Evolutionary conservation across 768 basidiomycete genomes (phyloP).

Genomic region (Trametes elegans): DNA sequence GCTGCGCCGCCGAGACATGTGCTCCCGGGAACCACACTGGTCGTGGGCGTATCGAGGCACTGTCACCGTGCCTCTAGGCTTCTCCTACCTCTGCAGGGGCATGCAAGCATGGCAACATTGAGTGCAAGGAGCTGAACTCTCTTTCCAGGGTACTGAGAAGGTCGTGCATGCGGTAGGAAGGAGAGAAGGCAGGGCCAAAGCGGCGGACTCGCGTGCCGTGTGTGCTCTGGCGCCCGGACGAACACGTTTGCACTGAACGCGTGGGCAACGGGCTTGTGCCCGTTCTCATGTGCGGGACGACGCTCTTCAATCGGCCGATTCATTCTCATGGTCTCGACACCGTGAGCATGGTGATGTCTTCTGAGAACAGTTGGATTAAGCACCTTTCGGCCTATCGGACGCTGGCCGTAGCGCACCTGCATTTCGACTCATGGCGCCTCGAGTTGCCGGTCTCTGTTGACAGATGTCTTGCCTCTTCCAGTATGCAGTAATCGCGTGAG

Average conservation of each 20-base stretch:
- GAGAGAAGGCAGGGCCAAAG: background rate
- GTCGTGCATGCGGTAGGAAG: conserved; percentile 5
- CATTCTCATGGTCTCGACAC: background rate
- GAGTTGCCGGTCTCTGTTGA: conserved; percentile 34
- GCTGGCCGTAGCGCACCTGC: background rate
- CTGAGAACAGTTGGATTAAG: background rate
- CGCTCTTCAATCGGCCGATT: background rate
- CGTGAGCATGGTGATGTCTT: background rate
- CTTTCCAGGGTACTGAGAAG: background rate
- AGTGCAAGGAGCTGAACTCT: background rate
- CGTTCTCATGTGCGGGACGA: background rate
- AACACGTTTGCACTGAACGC: conserved; percentile 1
- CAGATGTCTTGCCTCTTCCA: background rate
- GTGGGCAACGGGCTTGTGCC: background rate
- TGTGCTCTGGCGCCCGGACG: background rate
- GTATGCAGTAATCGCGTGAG: background rate
- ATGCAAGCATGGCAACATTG: background rate
- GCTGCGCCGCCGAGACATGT: conserved; percentile 3
- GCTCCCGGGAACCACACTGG: background rate
- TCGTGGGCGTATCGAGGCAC: background rate
- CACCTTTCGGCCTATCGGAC: conserved; percentile 6
- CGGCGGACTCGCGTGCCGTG: too few species aligned
- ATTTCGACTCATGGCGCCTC: too few species aligned
- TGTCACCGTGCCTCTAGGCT: background rate
- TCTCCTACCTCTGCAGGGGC: background rate